Evolutionary conservation across 176 grass and related monocot genomes (phyloP), one percentile per base, ranked within the genome.

Genomic region (Panicum miliaceum): DNA sequence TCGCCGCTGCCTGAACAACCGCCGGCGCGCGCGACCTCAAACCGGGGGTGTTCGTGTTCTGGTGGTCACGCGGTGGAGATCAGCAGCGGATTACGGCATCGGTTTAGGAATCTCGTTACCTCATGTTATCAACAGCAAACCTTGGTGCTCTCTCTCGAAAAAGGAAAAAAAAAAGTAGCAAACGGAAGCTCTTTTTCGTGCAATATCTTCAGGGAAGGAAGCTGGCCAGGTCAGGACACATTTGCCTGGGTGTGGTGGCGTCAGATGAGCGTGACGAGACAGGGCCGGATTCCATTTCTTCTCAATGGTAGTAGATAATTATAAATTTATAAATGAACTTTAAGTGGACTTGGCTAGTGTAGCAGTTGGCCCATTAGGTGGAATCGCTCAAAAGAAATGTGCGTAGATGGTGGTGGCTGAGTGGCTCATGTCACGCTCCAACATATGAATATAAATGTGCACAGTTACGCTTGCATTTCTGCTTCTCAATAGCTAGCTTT

Each of bases 351-450:
- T 43, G 70, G 26, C 56, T 48, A 67, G 79, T 83, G 88, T 79
- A 79, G 84, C 84, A 83, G 88, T 83, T 90, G 84, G 62, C 51
- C 29, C 4, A 73, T 78, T 86, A 86, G 65, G 84, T 86, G 25
- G 72, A 73, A 29, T 3, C 7, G 37, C n/a, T 45, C n/a, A 45
- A 58, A 59, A 83, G 45, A 27, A 61, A 51, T 9, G 74, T 9
- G 8, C 20, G 26, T 15, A 34, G 77, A 62, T 62, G 51, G 63
- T 34, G 5, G 45, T 63, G 61, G 77, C 59, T 81, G 73, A 45
- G 45, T 63, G 61, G 77, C 59, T 81, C 79, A 45, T 77, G 63
- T 62, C 77, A 81, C 23, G 6, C 70, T 70, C 2, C 15, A 22
- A 38, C n/a, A 64, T 22, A 27, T 19, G 14, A 25, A 59, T 37